Evolutionary conservation across 345 rosid genomes (phyloP), one percentile per base, ranked within the genome.

Genomic region (Eutrema yunnanense): DNA sequence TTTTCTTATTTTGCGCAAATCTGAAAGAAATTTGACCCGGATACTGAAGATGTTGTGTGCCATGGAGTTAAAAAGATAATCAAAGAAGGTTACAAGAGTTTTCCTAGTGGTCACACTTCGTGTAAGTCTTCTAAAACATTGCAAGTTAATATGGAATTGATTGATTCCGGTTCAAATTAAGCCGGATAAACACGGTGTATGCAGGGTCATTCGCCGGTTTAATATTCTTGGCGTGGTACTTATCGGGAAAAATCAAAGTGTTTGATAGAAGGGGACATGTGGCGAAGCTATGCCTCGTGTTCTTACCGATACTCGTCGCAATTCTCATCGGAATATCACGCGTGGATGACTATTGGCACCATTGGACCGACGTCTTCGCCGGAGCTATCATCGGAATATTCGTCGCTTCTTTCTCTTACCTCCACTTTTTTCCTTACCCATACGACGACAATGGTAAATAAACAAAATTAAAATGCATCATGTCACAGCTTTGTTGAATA

Each of bases 141-240:
- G 26, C 41, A 50, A 62, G 41, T 13, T 11, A 13, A 34, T 11
- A 34, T 43, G 16, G 9, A 30, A n/a, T 16, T 41, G 47, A 13
- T 38, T 57, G 22, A 19, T 19, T 19, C 2, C 13, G 40, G 27
- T 33, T 56, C 5, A 0, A 3, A 1, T 13, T 3, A 13, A 40
- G 22, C 12, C 41, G 53, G 32, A 32, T 56, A 1, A 14, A 27
- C 12, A 16, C 67, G 6, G 19, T 69, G 14, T 56, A 32, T 74
- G 73, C 81, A 86, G 88, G 95, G 92, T 84, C 92, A 0, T 89
- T 89, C 73, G 91, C 90, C 13, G 95, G 91, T 68, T 72, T 86
- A 47, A 77, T 78, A 8, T 86, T 79, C 71, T 79, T 88, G 4
- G 80, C 95, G 5, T 80, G 84, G 89, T 88, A 88, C 61, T 61